Evolutionary conservation across 176 grass and related monocot species (phyloP).

Genomic region (Phragmites australis): DNA sequence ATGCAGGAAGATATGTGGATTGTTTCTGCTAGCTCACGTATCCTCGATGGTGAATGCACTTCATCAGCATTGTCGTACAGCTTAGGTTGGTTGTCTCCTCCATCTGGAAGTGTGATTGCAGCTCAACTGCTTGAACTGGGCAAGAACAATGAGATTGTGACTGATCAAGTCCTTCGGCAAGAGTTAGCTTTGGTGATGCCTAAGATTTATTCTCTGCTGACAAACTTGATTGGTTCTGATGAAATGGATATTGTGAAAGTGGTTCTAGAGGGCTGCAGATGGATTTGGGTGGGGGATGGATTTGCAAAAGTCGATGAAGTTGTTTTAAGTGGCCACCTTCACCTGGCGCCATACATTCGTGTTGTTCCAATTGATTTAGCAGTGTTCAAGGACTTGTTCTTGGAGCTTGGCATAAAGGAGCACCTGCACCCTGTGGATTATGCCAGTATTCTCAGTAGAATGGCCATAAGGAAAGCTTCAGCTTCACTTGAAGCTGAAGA

Average conservation of each 20-base stretch:
- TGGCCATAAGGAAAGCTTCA: constrained; percentile 71
- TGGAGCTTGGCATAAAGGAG: constrained; percentile 95
- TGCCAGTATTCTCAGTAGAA: constrained; percentile 84
- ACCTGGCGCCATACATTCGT: constrained; percentile 88
- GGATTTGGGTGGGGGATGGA: constrained; percentile 99
- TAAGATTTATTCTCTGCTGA: constrained; percentile 88
- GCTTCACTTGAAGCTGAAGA: constrained; percentile 73
- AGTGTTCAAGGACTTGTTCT: constrained; percentile 89
- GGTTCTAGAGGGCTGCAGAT: constrained; percentile 87
- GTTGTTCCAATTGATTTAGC: constrained; percentile 96
- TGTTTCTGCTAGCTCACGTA: constrained; percentile 89
- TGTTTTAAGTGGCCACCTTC: constrained; percentile 91
- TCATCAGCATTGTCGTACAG: constrained; percentile 74
- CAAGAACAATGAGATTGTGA: constrained; percentile 97
- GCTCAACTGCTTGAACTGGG: constrained; percentile 96
- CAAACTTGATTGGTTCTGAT: constrained; percentile 82
- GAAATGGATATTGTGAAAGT: constrained; percentile 99
- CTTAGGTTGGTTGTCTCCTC: constrained; percentile 88
- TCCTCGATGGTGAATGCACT: constrained; percentile 93
- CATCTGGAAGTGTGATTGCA: constrained; percentile 91
- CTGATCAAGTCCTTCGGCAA: constrained; percentile 74
- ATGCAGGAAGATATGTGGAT: constrained; percentile 94
- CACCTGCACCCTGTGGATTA: constrained; percentile 71
- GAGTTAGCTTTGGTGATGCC: constrained; percentile 93
- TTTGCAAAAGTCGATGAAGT: constrained; percentile 92